A percentile compares a stretch with the other conserved stretches of the same genome.
Conservation (phyloP, 768 basidiomycete species). For the Agaricus subrufescens region DNA sequence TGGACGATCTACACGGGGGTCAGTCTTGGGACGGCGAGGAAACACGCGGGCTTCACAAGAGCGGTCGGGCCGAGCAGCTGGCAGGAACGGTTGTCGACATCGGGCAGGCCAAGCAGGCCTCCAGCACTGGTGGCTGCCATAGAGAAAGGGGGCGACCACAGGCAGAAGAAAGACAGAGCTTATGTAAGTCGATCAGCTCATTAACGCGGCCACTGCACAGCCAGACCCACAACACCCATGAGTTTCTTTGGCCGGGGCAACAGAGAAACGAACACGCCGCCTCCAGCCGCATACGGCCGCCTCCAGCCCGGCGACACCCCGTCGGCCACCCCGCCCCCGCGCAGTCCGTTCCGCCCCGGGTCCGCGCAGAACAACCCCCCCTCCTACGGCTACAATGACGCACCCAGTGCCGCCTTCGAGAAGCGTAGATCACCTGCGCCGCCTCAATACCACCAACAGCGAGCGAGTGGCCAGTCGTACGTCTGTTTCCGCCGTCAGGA, state of each 20-base stretch:
- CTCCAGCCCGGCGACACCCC: conserved; percentile 22
- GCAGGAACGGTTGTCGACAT: conserved; percentile 46
- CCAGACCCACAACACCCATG: conserved; percentile 25
- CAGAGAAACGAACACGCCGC: conserved; percentile 33
- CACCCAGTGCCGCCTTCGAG: conserved; percentile 43
- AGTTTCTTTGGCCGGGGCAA: conserved; percentile 43
- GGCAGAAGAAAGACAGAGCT: background rate
- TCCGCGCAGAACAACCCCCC: conserved; percentile 37
- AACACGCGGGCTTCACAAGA: conserved; percentile 27
- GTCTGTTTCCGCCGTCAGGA: background rate
- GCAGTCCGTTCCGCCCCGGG: conserved; percentile 13
- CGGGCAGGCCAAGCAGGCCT: conserved; percentile 25
- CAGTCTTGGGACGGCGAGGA: conserved; percentile 33
- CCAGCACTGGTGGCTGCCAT: conserved; percentile 2
- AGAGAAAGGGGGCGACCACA: background rate
- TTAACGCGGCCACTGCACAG: background rate
- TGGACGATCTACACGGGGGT: conserved; percentile 67
- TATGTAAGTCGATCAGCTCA: background rate
- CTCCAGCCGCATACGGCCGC: conserved; percentile 38
- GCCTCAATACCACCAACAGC: conserved; percentile 7
- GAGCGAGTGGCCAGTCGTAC: conserved; percentile 19
- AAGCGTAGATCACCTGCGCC: conserved; percentile 29
- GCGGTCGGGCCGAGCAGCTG: conserved; percentile 49
- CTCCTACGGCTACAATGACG: conserved; percentile 47
- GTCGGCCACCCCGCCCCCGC: conserved; percentile 24